Conservation (phyloP, 257 asterid species). For the Solanum boliviense region DNA sequence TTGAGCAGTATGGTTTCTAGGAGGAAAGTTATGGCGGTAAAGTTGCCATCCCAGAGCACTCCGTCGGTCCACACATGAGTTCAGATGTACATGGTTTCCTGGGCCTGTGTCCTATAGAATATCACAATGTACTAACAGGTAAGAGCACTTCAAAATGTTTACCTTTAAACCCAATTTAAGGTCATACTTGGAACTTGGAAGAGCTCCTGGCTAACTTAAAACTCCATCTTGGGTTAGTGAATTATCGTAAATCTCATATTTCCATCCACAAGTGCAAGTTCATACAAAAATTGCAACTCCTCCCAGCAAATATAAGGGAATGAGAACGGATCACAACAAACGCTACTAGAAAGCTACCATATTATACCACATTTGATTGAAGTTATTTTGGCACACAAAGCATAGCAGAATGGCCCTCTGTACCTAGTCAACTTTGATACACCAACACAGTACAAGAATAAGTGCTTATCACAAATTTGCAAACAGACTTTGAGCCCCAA, state of each 20-base stretch:
- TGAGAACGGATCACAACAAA: not conserved
- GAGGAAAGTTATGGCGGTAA: not conserved
- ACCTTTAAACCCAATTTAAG: not conserved
- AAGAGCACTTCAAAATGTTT: not conserved
- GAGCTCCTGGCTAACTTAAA: not conserved
- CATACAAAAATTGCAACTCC: not conserved
- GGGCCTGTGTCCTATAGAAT: not conserved
- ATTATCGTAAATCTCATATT: not conserved
- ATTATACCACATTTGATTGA: not conserved
- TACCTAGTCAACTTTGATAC: not conserved
- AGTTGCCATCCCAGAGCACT: not conserved
- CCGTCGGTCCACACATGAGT: not conserved
- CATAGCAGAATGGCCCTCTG: not conserved
- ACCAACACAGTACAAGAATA: not conserved
- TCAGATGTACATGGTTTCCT: not conserved
- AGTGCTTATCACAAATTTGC: not conserved
- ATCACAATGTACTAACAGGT: not conserved
- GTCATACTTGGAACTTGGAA: not conserved
- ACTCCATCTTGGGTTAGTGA: not conserved
- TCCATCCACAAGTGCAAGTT: not conserved
- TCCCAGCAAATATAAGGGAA: not conserved
- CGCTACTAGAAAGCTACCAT: not conserved
- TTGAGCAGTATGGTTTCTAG: not conserved
- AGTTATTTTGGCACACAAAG: not conserved
- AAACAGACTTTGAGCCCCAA: not conserved